Evolutionary conservation across 129 eudicot genomes (phyloP), one percentile per base, ranked within the genome.

Genomic region (Sambucus nigra): DNA sequence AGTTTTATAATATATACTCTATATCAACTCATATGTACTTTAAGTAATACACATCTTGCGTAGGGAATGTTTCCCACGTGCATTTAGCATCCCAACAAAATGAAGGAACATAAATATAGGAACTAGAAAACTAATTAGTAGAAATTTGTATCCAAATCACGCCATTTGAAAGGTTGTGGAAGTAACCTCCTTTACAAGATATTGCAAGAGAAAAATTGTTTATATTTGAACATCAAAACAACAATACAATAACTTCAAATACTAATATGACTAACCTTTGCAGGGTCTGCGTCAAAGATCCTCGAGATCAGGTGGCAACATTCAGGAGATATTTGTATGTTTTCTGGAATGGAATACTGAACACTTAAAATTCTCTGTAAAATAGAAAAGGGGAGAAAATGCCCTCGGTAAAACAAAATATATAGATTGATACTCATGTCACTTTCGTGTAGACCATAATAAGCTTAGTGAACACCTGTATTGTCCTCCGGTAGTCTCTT

Each of bases 271-370:
- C 97, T 67, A 13, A 80, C 94, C 76, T 73, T 73, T 45, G 83
- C 64, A 52, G 96, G 94, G 74, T 88, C 97, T 51, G 59, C 87
- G 39, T 83, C 94, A 60, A 88, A 88, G 60, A 88, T 83, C 73
- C 96, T 69, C 19, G 96, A 88, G 62, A 88, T 83, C n/a, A 88
- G 84, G 66, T 88, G 94, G 33, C 82, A 78, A 53, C 94, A 88
- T 64, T 83, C 94, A 7, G 63, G 87, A 53, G 96, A 74, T 69
- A 83, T 61, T 42, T 74, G 76, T 60, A 83, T 77, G 45, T 65
- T 53, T 18, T 88, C 96, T 20, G 96, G 96, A 44, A 88, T 83
- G 9, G 87, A 60, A 45, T 88, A 88, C 61, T 88, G 94, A 53
- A 83, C 87, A 22, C 57, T 69, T 42, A 83, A 69, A 41, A 88